Base-by-base conservation (phyloP, 495 filamentous ascomycete species). In the Corynascus novoguineensis region DNA sequence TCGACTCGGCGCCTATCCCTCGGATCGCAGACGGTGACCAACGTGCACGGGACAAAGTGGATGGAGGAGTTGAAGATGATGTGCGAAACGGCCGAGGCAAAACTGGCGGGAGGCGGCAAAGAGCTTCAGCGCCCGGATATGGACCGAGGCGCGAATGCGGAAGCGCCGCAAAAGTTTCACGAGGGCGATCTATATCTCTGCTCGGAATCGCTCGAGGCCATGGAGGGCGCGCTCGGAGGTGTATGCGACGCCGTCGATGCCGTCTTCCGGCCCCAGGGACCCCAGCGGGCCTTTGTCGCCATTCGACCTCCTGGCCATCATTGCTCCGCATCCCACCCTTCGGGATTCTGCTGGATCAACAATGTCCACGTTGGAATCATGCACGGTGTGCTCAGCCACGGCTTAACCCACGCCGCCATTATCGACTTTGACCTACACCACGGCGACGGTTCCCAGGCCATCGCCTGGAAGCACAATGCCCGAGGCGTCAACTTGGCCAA, bases 331-430 rank as follows among this genome's bases (percentile, higher is more conserved):
- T 79, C 83, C 37, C 82, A 85, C 55, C 93, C 93, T 0, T 96
- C 90, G 1, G 93, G 93, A 1, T 98, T 98, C 69, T 98, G 93
- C 72, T 98, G 93, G 93, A 70, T 98, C 53, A 98, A 98, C 70
- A 98, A 98, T 67, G 90, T 97, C 7, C 92, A 97, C 66, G 90
- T 97, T 31, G 95, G 93, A 0, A 95, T 97, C 56, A 88, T 92
- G 62, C 87, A 97, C 65, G 93, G 86, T 11, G 84, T 87, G 5
- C 79, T 88, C 55, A 81, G 78, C 47, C 84, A 96, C 64, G 92
- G 88, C 7, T 69, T 97, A 38, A 97, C 91, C 0, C 93, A 97
- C 68, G 92, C 90, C 0, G 93, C 90, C 5, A 98, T 98, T 59
- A 83, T 98, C 61, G 93, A 98, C 69, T 96, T 97, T 65, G 93